phyloP scores from a whole-genome alignment of 2,329 filamentous ascomycete genomes.

The Fusarium mundagurra region DNA sequence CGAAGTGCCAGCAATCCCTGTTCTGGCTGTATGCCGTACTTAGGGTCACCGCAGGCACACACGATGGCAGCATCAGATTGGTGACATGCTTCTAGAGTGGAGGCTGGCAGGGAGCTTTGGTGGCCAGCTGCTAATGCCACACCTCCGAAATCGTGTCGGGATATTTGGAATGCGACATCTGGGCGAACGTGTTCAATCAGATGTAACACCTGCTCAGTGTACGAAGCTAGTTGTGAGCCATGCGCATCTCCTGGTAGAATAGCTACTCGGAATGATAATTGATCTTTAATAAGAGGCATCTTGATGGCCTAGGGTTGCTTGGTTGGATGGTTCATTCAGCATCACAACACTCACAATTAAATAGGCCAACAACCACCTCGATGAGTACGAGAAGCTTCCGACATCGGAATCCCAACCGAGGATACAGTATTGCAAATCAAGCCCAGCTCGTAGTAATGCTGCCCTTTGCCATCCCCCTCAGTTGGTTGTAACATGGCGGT shows the following conservation, averaged over 20 bases:
- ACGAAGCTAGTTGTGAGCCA: conserved; percentile 11
- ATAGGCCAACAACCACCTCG: not conserved
- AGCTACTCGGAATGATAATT: not conserved
- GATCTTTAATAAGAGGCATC: conserved; percentile 10
- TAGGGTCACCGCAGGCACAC: conserved; percentile 13
- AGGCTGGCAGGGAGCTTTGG: not conserved
- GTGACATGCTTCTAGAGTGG: conserved; percentile 18
- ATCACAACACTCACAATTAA: not conserved
- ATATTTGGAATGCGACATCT: conserved; percentile 10
- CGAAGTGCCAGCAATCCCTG: conserved; percentile 78
- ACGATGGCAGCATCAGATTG: conserved; percentile 13
- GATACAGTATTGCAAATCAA: not conserved
- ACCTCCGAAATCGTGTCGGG: conserved; percentile 5
- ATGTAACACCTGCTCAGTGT: not conserved
- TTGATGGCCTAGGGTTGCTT: not conserved
- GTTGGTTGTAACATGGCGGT: not conserved
- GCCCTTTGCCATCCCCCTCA: not conserved
- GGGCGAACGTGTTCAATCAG: conserved; percentile 8
- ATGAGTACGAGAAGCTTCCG: not conserved
- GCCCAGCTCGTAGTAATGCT: not conserved
- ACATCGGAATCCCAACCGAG: conserved; percentile 1
- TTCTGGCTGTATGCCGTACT: conserved; percentile 51
- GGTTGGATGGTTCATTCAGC: not conserved
- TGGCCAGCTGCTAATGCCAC: not conserved
- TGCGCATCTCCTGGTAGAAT: conserved; percentile 21